Evolutionary conservation across 768 basidiomycete genomes (phyloP), one percentile per base, ranked within the genome.

Genomic region (Boletus patriciae): DNA sequence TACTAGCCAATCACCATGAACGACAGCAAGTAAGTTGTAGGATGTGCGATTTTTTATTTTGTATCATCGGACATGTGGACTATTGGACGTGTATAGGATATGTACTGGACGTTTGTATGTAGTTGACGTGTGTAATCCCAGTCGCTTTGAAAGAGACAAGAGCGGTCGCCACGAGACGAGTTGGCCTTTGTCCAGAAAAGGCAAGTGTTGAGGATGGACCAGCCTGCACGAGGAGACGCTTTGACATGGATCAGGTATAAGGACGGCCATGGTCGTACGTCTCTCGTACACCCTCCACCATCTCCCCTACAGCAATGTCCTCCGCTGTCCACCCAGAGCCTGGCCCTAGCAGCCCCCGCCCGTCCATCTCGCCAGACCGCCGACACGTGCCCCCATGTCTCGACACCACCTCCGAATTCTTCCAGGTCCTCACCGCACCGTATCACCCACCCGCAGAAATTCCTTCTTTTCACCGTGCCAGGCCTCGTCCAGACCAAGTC

Each of bases 151-250:
- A 36, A 10, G 21, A 54, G 52, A 64, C 61, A 64, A 72, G 59
- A 12, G 36, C 41, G 58, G 69, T 70, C 57, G 56, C 46, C 49
- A 64, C 41, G 59, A 54, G 52, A 63, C 56, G 19, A 15, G 40
- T 0, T 7, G 42, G 37, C 51, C 60, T 29, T 72, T 73, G 71
- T 74, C 71, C 63, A 2, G 27, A 67, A 72, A 73, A 72, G 71
- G 72, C 52, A 74, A 42, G 61, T 59, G 45, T 74, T 69, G 62
- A 73, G 46, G 69, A 70, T 68, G 68, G 51, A 50, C 49, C 21
- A 44, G 31, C 31, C 31, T 31, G 25, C 31, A 31, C 40, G 29
- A 45, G 52, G 51, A 11, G 52, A 49, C 50, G 70, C 70, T 64
- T 72, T 71, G 66, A 65, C 61, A 65, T 65, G 70, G 54, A 61